Base-by-base conservation (phyloP, 1,284 basidiomycete species). In the Ganoderma boninense region DNA sequence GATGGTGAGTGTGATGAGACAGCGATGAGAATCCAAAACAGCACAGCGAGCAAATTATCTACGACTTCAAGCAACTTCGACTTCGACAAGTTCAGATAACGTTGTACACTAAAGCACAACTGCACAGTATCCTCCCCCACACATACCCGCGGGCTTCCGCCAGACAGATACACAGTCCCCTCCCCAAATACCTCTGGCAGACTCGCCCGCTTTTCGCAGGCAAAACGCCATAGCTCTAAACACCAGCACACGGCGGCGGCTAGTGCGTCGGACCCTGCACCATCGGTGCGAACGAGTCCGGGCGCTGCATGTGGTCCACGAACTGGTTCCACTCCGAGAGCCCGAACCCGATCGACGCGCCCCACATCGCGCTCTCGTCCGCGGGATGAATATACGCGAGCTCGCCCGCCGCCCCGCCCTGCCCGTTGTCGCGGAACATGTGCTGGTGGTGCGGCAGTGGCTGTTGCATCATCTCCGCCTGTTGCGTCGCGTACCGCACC, bases 241-340 rank as follows among this genome's bases (percentile, higher is more conserved):
- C 23, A 29, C 43, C 16, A 44, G 5, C 16, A 44, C 43, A 44
- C 43, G 16, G 26, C 49, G 23, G 18, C 1, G 66, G 16, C 54
- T 66, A 71, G 38, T 67, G 73, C 66, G 69, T n/a, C 65, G 69
- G 71, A n/a, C 71, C 70, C 38, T 49, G 69, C 23, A 69, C 71
- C 62, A 72, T 66, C 20, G 46, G 49, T 26, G 60, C 52, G 60
- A 72, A 74, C 68, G 70, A 71, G 66, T 77, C 76, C 57, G 84
- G 80, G 13, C 82, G 80, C 73, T 84, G 84, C 80, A 86, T 83
- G 44, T 82, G 85, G 70, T 85, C 81, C 71, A 87, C 77, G 73
- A 87, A 86, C 69, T 82, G 81, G 65, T 81, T 77, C 86, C 86
- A 84, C 76, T 83, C 82, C 56, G 79, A 79, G 66, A 80, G 76